Evolutionary conservation across 768 basidiomycete species (phyloP).

Genomic region (Pleurotus sapidus): DNA sequence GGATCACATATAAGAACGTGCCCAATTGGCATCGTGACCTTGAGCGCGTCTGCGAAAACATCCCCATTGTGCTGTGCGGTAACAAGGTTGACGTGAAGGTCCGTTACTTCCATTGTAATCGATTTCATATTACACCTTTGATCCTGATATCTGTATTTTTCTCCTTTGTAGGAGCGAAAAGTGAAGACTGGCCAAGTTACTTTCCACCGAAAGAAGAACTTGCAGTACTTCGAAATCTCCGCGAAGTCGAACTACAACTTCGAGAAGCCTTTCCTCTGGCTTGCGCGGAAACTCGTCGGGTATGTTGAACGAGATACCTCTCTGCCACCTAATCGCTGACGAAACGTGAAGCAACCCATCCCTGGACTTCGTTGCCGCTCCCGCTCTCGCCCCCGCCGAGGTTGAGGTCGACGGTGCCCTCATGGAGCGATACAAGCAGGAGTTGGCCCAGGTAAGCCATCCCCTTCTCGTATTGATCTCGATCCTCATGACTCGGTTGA

Average conservation of each 20-base stretch:
- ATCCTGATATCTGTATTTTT: slow-evolving; percentile 7
- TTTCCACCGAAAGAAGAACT: slow-evolving; percentile 99
- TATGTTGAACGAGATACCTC: slow-evolving; percentile 33
- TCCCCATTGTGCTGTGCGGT: slow-evolving; percentile 98
- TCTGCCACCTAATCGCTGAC: background rate
- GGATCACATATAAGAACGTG: slow-evolving; percentile 99
- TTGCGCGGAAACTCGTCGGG: slow-evolving; percentile 97
- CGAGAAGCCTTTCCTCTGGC: slow-evolving; percentile 99
- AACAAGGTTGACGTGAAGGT: slow-evolving; percentile 99
- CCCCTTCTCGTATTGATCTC: no score
- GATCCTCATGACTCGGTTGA: background rate
- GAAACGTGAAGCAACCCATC: slow-evolving; percentile 58
- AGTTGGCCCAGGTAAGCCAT: slow-evolving; percentile 61
- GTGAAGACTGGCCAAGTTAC: slow-evolving; percentile 98
- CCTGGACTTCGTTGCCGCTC: slow-evolving; percentile 96
- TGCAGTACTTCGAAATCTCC: slow-evolving; percentile 99
- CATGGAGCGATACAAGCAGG: slow-evolving; percentile 76
- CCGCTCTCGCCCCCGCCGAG: slow-evolving; percentile 93
- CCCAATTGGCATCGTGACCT: slow-evolving; percentile 99
- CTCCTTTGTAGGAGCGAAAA: slow-evolving; percentile 85
- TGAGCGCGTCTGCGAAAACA: slow-evolving; percentile 99
- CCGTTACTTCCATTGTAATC: slow-evolving; percentile 19
- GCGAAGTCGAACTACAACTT: slow-evolving; percentile 99
- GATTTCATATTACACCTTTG: slow-evolving; percentile 4
- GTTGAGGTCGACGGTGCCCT: slow-evolving; percentile 76